Base-by-base conservation (phyloP, 179 eudicot genomes). In the Vitellaria paradoxa region DNA sequence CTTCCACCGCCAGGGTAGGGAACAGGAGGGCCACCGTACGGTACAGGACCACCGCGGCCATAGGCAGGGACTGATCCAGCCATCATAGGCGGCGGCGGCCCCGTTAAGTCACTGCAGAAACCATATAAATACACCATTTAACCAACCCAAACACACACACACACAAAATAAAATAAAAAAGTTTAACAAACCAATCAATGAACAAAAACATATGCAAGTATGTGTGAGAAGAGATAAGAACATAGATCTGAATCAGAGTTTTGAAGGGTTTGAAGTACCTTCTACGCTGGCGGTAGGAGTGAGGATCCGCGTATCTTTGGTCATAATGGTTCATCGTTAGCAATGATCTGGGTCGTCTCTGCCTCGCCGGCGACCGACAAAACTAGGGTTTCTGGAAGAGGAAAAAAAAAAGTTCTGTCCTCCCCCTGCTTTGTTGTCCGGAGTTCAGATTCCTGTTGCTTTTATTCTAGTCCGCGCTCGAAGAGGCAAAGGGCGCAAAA, bases 51-150 rank as follows among this genome's bases (percentile, higher is more conserved):
- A 10, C 82, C 81, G n/a, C 87, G 85, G 70, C 85, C 85, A 61
- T 53, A 84, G 79, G 64, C 73, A 10, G 84, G 67, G 15, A 75
- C 76, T 18, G 60, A 76, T 46, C 69, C 76, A 18, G 47, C 61
- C 45, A 59, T 65, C 45, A 69, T 70, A 78, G 77, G 66, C 62
- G 81, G 66, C 62, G 81, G 82, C 57, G 80, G 84, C 63, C 86
- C 87, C 45, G 30, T 65, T 24, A 87, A 40, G 84, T 84, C 89
- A 71, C 89, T 87, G 82, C 81, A 83, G 67, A 20, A 52, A 20
- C 47, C 24, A 12, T 4, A 20, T 26, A 64, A 8, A 76, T 5
- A 52, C 40, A 65, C 2, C 21, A 64, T 9, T 53, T 2, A 13
- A 30, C 18, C 4, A 21, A 69, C 20, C 30, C 10, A 24, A 3